Evolutionary conservation across 1,284 basidiomycete species (phyloP), one percentile per base, ranked within the genome.

Genomic region (Rhodotorula sp.): DNA sequence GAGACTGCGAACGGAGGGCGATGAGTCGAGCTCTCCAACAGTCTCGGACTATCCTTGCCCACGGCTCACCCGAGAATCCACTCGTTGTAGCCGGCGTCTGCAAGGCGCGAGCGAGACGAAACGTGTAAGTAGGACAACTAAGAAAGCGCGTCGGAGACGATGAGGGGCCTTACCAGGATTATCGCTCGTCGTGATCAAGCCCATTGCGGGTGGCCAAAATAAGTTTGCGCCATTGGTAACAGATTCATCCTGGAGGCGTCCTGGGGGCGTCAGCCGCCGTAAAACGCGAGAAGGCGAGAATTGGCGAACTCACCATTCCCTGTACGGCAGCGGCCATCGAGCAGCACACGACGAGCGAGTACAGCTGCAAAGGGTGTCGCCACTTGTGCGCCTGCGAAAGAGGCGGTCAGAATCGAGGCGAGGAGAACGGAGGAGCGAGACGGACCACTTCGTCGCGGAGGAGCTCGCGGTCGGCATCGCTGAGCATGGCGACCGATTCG

Each of bases 281-380:
- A 67, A 64, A 76, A 76, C n/a, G 71, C 67, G 10, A 40, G n/a
- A 44, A 0, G 69, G 57, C 46, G 73, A 76, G 40, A 13, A 48
- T 20, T 60, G 58, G 44, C 46, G 31, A 2, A 58, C 67, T 22
- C 53, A 63, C 64, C 47, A 61, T 61, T 22, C 75, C 76, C 65
- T 71, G 81, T 0, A 80, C 78, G 15, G 79, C 80, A 2, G 80
- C 79, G 10, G 75, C 79, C 62, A 80, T 71, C 9, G 76, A 77
- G 63, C 78, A 80, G 24, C 77, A 76, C 48, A 80, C 73, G 48
- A 80, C 64, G 34, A 70, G 65, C 13, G 40, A 58, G 67, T 71
- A 73, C 11, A 89, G 79, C 40, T 75, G 70, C 56, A 73, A 68
- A 0, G 81, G 79, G 57, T 82, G 81, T 22, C 70, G 68, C 80